phyloP scores from a whole-genome alignment of 2,329 filamentous ascomycete species.

The Fusarium sp. region DNA sequence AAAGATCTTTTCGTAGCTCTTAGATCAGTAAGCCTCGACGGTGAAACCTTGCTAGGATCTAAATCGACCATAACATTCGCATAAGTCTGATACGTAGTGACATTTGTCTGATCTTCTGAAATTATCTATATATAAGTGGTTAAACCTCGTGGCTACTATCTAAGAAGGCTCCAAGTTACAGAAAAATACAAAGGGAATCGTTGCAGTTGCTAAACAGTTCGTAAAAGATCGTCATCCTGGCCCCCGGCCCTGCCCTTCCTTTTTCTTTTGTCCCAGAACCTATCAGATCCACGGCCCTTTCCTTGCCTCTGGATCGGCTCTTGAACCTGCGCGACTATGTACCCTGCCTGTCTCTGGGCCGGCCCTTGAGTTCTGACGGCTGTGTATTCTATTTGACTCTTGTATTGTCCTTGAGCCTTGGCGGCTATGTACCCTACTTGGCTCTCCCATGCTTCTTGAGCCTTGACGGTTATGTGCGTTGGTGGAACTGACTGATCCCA shows the following conservation, averaged over 20 bases:
- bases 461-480: constrained; percentile 37
- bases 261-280: constrained; percentile 2
- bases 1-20: neutral
- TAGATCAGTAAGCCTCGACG: too few species aligned
- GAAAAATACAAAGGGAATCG: constrained; percentile 32
- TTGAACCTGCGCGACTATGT: constrained; percentile 29
- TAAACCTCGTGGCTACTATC: constrained; percentile 19
- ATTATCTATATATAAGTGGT: constrained; percentile 29
- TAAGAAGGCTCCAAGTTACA: constrained; percentile 19
- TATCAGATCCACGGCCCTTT: constrained; percentile 40
- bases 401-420: constrained; percentile 19
- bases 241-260: neutral
- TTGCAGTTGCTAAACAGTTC: constrained; percentile 28
- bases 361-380: constrained; percentile 32
- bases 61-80: neutral
- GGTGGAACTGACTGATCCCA: constrained; percentile 35
- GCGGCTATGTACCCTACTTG: constrained; percentile 38
- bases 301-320: constrained; percentile 17
- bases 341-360: constrained; percentile 4
- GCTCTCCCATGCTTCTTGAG: constrained; percentile 21
- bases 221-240: constrained; percentile 32
- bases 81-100: neutral
- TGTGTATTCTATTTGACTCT: constrained; percentile 29
- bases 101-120: constrained; percentile 10
- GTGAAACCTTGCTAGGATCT: neutral